Conservation (phyloP, 352 stramenopile species). For the Phytophthora vignae region DNA sequence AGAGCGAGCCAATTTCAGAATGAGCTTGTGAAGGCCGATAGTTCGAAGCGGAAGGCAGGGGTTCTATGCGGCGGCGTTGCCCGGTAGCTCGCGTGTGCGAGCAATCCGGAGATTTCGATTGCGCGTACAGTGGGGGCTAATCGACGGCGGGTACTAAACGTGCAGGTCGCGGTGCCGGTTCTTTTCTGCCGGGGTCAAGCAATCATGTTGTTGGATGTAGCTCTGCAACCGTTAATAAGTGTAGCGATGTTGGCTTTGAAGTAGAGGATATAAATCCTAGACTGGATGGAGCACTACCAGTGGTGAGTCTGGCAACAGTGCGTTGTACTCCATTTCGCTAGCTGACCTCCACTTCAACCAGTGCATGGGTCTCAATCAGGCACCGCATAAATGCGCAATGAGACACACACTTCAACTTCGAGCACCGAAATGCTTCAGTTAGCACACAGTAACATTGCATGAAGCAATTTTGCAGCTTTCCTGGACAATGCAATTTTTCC, state of each 20-base stretch:
- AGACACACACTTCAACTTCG: neutral
- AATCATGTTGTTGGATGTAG: neutral
- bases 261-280: neutral
- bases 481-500: neutral
- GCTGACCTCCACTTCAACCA: neutral
- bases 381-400: neutral
- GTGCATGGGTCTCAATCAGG: neutral
- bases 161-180: neutral
- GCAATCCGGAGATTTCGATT: conserved; percentile 6
- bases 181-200: neutral
- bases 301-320: neutral
- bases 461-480: no score
- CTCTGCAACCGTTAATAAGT: neutral
- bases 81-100: neutral
- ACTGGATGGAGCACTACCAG: neutral
- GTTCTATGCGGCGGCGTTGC: neutral
- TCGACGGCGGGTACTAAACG: neutral
- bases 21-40: neutral
- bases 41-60: neutral
- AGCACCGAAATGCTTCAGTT: neutral
- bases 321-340: neutral
- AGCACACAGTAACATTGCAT: neutral
- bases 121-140: neutral
- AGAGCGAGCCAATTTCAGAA: conserved; percentile 17
- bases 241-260: neutral